Percentiles rank a stretch among this genome's conserved stretches.
Conservation (phyloP, 1,139 yeast species). For the Candida gigantensis region DNA sequence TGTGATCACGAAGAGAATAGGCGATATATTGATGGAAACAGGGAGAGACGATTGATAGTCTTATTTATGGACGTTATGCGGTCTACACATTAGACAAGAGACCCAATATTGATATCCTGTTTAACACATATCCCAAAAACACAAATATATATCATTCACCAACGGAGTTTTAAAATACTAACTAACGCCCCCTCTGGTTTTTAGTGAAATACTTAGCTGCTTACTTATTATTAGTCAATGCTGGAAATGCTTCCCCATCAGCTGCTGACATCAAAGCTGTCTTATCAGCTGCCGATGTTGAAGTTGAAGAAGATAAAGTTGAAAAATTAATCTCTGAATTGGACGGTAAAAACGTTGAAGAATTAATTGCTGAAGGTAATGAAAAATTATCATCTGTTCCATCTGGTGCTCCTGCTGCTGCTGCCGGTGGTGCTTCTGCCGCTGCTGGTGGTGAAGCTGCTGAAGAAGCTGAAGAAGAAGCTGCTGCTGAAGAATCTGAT, state of each 20-base stretch:
- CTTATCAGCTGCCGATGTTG: constrained; percentile 92
- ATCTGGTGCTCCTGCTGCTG: constrained; percentile 93
- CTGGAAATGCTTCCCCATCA: constrained; percentile 78
- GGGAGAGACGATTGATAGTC: neutral
- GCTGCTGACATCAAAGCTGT: constrained; percentile 89
- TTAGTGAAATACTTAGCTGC: constrained; percentile 71
- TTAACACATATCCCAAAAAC: too few species aligned
- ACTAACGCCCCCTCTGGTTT: constrained; percentile 8
- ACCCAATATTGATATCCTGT: too few species aligned
- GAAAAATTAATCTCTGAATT: constrained; percentile 83
- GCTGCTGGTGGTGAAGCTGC: constrained; percentile 70
- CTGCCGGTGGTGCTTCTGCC: constrained; percentile 69
- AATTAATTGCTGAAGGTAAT: constrained; percentile 95
- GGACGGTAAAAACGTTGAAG: constrained; percentile 90
- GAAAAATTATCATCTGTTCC: constrained; percentile 96
- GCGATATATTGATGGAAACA: neutral
- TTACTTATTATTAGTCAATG: constrained; percentile 66
- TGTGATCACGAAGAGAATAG: neutral
- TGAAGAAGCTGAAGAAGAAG: constrained; percentile 64
- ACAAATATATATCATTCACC: too few species aligned
- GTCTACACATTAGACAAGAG: too few species aligned
- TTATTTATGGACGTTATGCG: too few species aligned
- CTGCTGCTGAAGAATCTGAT: constrained; percentile 61
- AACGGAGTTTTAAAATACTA: constrained; percentile 8
- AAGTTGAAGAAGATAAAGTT: constrained; percentile 90